These are phyloP conservation scores for Scutellaria galericulata DNA, from an alignment of 257 asterid genomes.

Conservation along the genomic window DNA sequence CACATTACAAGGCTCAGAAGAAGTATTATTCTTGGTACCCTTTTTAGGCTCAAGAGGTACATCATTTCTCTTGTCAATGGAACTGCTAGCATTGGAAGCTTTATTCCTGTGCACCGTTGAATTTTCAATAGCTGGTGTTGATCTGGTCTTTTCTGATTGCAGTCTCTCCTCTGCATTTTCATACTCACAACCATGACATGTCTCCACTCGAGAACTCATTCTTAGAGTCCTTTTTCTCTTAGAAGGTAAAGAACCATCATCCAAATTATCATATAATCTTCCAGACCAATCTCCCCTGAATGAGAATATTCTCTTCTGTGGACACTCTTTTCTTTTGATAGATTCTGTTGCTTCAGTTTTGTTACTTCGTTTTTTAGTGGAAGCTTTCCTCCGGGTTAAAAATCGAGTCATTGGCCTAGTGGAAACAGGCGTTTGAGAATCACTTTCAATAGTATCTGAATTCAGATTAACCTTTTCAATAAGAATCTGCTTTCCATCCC, in stretches of 20 bases:
- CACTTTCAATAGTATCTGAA: conserved; percentile 86
- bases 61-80: conserved; percentile 42
- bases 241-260: conserved; percentile 48
- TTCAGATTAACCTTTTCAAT: conserved; percentile 47
- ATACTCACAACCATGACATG: conserved; percentile 35
- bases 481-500: conserved; percentile 42
- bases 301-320: conserved; percentile 43
- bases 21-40: conserved; percentile 41
- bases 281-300: conserved; percentile 48
- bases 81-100: conserved; percentile 40
- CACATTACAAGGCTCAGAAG: conserved; percentile 37
- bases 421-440: conserved; percentile 54
- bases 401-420: conserved; percentile 63
- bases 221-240: conserved; percentile 47
- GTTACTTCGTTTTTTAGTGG: conserved; percentile 40
- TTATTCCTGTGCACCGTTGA: conserved; percentile 38
- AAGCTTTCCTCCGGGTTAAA: conserved; percentile 52
- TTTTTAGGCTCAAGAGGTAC: conserved; percentile 42
- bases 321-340: conserved; percentile 41
- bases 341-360: conserved; percentile 43
- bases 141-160: conserved; percentile 42
- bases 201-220: conserved; percentile 44
- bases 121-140: conserved; percentile 46
- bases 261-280: conserved; percentile 44
- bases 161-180: conserved; percentile 48